Conservation (phyloP, 1,284 basidiomycete genomes). For the Trametes pubescens region DNA sequence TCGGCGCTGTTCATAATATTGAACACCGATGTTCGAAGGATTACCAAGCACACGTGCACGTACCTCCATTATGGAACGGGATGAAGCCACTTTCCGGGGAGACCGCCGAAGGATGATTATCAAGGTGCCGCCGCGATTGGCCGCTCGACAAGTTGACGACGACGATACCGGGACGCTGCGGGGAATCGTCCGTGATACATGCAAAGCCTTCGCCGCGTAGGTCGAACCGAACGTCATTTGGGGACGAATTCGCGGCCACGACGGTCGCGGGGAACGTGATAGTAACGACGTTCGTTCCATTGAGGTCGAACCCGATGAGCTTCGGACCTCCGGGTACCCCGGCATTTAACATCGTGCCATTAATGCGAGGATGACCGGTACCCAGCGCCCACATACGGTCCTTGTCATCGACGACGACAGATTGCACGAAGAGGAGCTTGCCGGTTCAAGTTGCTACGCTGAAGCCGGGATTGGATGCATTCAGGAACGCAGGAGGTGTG, state of each 20-base stretch:
- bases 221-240: slow-evolving; percentile 44
- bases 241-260: slow-evolving; percentile 39
- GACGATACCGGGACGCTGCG: slow-evolving; percentile 39
- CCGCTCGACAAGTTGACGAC: slow-evolving; percentile 42
- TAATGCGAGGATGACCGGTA: slow-evolving; percentile 37
- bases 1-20: slow-evolving; percentile 9
- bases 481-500: slow-evolving; percentile 31
- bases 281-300: slow-evolving; percentile 35
- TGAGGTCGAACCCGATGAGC: slow-evolving; percentile 41
- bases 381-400: slow-evolving; percentile 44
- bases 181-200: slow-evolving; percentile 41
- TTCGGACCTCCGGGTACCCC: slow-evolving; percentile 40
- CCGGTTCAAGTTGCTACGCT: slow-evolving; percentile 34
- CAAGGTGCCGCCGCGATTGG: slow-evolving; percentile 43
- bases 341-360: slow-evolving; percentile 37
- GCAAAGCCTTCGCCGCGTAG: slow-evolving; percentile 41
- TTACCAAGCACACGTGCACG: not conserved
- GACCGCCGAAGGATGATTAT: slow-evolving; percentile 33
- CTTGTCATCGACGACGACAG: slow-evolving; percentile 39
- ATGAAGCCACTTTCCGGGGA: slow-evolving; percentile 34
- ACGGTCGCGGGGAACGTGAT: slow-evolving; percentile 40
- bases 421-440: slow-evolving; percentile 41
- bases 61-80: slow-evolving; percentile 38
- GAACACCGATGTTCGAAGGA: not conserved
- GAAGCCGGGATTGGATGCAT: slow-evolving; percentile 28